Conservation (phyloP, 257 asterid genomes). For the Catharanthus roseus region DNA sequence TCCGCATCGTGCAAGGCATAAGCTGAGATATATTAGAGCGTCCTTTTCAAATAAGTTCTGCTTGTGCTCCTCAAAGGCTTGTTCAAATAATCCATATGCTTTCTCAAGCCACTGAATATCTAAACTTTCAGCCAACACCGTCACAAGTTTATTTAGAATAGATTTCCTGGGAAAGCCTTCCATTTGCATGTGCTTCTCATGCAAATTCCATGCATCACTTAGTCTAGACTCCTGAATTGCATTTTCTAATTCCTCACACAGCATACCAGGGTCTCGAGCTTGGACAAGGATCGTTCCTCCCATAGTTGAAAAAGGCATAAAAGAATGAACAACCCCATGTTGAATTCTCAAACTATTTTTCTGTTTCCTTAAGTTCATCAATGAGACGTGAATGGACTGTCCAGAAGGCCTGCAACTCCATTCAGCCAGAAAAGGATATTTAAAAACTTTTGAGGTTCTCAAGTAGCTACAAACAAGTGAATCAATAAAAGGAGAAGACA, state of each 20-base stretch:
- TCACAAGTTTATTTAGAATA: slow-evolving; percentile 47
- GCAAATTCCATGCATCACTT: slow-evolving; percentile 70
- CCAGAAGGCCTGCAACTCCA: slow-evolving; percentile 20
- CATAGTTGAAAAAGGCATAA: slow-evolving; percentile 40
- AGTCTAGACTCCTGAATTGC: slow-evolving; percentile 50
- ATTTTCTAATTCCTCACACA: slow-evolving; percentile 61
- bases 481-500: slow-evolving; percentile 23
- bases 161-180: slow-evolving; percentile 82
- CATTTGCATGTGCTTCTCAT: slow-evolving; percentile 63
- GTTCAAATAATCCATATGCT: slow-evolving; percentile 72
- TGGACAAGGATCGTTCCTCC: slow-evolving; percentile 67
- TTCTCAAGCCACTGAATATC: slow-evolving; percentile 56
- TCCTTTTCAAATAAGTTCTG: slow-evolving; percentile 56
- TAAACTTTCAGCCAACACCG: slow-evolving; percentile 41
- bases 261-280: slow-evolving; percentile 79
- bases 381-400: not conserved
- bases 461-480: slow-evolving; percentile 11
- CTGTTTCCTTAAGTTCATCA: slow-evolving; percentile 12
- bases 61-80: slow-evolving; percentile 58
- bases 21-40: slow-evolving; percentile 57
- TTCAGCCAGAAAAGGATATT: slow-evolving; percentile 17
- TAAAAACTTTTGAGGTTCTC: slow-evolving; percentile 19
- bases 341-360: slow-evolving; percentile 14
- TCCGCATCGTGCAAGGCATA: slow-evolving; percentile 70
- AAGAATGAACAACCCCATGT: slow-evolving; percentile 18